These are phyloP conservation scores for Alternaria sp. DNA, from an alignment of 2,329 filamentous ascomycete genomes.

Conservation along the genomic window DNA sequence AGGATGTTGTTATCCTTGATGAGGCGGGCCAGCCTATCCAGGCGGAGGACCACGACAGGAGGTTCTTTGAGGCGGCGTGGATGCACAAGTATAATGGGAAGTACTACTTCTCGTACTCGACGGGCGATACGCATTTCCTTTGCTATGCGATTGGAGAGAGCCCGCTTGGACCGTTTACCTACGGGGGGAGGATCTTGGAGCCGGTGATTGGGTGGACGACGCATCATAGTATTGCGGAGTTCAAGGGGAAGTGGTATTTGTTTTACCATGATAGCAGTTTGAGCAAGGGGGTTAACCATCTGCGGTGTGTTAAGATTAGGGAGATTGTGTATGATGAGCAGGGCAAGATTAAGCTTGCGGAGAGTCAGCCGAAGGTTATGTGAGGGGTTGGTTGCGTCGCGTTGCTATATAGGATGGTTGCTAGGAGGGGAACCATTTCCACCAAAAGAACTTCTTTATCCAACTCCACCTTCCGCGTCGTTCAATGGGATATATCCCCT, in stretches of 20 bases:
- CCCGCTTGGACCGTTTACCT: constrained; percentile 75
- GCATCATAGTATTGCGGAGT: constrained; percentile 79
- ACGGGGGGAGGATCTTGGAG: constrained; percentile 73
- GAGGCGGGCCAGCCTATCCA: constrained; percentile 63
- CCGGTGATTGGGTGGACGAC: constrained; percentile 83
- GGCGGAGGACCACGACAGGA: constrained; percentile 72
- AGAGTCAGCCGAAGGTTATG: constrained; percentile 37
- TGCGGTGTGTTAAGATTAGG: constrained; percentile 75
- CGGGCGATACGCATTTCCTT: constrained; percentile 77
- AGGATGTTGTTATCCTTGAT: constrained; percentile 69
- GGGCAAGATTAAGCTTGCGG: constrained; percentile 62
- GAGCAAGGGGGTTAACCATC: constrained; percentile 71
- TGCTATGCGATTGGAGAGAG: constrained; percentile 70
- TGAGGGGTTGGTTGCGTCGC: neutral
- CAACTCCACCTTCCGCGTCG: neutral
- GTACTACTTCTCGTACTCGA: constrained; percentile 81
- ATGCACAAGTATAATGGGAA: constrained; percentile 72
- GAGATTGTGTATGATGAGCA: constrained; percentile 75
- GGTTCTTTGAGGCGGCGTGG: constrained; percentile 85
- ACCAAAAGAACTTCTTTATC: neutral
- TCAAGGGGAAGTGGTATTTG: constrained; percentile 72
- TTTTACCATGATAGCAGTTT: constrained; percentile 79
- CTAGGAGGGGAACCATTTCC: neutral
- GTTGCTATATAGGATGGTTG: neutral
- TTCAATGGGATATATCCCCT: neutral